Evolutionary conservation across 305 asterid species (phyloP), one percentile per base, ranked within the genome.

Genomic region (Plantago lanceolata): DNA sequence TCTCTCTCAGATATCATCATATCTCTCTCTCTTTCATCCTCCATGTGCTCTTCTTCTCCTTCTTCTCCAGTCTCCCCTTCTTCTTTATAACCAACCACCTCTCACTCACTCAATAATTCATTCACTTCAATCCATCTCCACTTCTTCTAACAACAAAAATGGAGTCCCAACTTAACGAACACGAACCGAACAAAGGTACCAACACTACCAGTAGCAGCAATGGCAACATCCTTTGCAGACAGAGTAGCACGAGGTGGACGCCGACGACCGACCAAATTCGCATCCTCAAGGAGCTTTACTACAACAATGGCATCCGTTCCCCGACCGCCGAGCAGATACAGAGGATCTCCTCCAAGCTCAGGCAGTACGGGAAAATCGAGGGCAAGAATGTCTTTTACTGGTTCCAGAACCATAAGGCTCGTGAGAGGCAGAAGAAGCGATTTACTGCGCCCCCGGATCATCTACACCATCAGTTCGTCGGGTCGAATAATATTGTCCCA

Each of bases 381-480:
- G 98, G 96, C 71, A 92, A 92, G 48, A 92, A 92, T 52, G 98
- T 92, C 14, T 92, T 92, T 64, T 92, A 92, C 75, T 92, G 98
- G 98, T 89, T 93, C 66, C 97, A 89, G 74, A 93, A 87, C 69
- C 98, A 89, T 74, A 93, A 93, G 64, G 98, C 98, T 48, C 85
- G 98, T 2, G 98, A 89, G 77, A 77, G 98, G 54, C 98, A 93
- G 85, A 93, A 93, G 77, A 89, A 87, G 68, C 77, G 97, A 50
- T 88, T 89, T 79, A 87, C 84, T 52, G 47, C 84, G 35, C 48
- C 55, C 0, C 31, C 45, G 26, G 64, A 61, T 63, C 56, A 45
- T 20, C 48, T 37, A 26, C 19, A 59, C 17, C 15, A 17, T 37
- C 29, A 44, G 0, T 18, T 33, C 21, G 48, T 17, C 40, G 40